Evolutionary conservation across 176 grass and related monocot species (phyloP), one percentile per base, ranked within the genome.

Genomic region (Miscanthus lutarioriparius): DNA sequence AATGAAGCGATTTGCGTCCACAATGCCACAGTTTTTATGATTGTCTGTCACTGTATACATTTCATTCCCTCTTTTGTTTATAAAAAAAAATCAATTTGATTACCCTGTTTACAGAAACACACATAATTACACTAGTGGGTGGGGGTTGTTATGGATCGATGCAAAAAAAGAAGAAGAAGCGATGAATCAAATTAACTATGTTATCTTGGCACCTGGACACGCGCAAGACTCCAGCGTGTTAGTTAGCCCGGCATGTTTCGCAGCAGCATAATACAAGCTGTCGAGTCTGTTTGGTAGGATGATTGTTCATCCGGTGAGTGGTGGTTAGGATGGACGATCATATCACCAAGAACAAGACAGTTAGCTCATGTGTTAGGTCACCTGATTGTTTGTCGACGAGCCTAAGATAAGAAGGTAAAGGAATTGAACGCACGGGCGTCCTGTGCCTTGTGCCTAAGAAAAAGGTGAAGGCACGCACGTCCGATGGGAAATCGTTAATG

Each of bases 241-340:
- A 20, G 61, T 68, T 82, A 30, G 19, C 27, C 6, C 10, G n/a
- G 37, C 16, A 32, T 36, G 33, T 74, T 76, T 5, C 6, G 6
- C 74, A 16, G 0, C 74, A 22, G 6, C 51, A 74, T 43, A 7
- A 56, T 6, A 23, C 45, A 6, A 5, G 27, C 27, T 14, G 61
- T 38, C n/a, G 48, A 35, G 47, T 82, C 19, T 4, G 36, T 77
- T 41, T 40, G 53, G 75, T 82, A 74, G 54, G 51, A 62, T 62
- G 16, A 15, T 3, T 17, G 69, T 41, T 77, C 53, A 40, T 59
- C 23, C 10, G 28, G 43, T 6, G 32, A 12, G 63, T 36, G 41
- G 36, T 41, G 3, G 75, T 78, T n/a, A 25, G 22, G 20, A 61
- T 62, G 54, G 5, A 7, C 36, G 13, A 40, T 63, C 13, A 38